Conservation (phyloP, 2,329 filamentous ascomycete genomes). For the Alternaria consortialis region DNA sequence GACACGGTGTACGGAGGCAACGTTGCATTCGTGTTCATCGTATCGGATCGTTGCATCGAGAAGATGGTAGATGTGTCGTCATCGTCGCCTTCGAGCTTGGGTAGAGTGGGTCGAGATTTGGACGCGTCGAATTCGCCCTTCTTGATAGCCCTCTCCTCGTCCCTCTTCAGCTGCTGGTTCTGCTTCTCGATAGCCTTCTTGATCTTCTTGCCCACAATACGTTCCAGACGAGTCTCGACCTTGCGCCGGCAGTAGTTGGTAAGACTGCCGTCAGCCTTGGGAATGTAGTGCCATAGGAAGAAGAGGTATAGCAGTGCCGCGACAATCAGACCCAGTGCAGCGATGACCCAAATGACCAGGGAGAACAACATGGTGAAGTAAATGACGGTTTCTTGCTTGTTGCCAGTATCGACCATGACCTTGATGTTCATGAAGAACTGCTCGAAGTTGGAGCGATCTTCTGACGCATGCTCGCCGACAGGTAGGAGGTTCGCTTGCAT, state of each 20-base stretch:
- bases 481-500: constrained; percentile 79
- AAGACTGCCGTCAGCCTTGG: constrained; percentile 79
- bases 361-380: constrained; percentile 94
- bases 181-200: constrained; percentile 88
- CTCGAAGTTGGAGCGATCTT: constrained; percentile 70
- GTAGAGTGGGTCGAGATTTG: constrained; percentile 52
- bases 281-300: constrained; percentile 94
- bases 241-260: constrained; percentile 90
- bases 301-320: constrained; percentile 82
- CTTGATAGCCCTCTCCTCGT: constrained; percentile 55
- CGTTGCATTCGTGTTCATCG: constrained; percentile 44
- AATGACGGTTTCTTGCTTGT: constrained; percentile 82
- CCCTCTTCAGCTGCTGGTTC: constrained; percentile 59
- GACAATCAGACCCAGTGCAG: constrained; percentile 75
- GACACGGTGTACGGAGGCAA: constrained; percentile 55
- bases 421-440: constrained; percentile 87
- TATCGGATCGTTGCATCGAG: constrained; percentile 48
- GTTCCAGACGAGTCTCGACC: constrained; percentile 83
- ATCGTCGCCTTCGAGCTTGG: constrained; percentile 50
- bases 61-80: constrained; percentile 52
- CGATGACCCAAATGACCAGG: constrained; percentile 86
- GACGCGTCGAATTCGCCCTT: constrained; percentile 53
- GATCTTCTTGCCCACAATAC: constrained; percentile 85
- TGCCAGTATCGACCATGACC: constrained; percentile 70
- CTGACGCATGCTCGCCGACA: constrained; percentile 61